A percentile compares a stretch with the other conserved stretches of the same genome.
Evolutionary conservation across 2,329 filamentous ascomycete species (phyloP).

Genomic region (Aspergillus candidus): DNA sequence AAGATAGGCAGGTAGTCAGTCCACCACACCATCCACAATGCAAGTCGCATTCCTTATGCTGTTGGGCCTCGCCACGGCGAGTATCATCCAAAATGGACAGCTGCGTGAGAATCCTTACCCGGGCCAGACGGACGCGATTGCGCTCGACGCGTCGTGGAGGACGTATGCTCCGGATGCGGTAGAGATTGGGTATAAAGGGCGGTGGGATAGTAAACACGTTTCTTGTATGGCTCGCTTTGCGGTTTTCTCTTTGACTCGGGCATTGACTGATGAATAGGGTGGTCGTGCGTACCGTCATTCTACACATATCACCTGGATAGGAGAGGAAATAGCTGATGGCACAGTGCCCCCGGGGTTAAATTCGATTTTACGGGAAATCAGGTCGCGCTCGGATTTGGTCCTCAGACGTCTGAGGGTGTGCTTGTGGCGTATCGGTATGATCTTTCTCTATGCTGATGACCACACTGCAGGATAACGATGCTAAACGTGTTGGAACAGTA

Average conservation of each 20-base stretch:
- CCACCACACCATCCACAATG: no score
- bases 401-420: constrained; percentile 44
- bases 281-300: constrained; percentile 44
- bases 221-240: constrained; percentile 38
- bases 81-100: constrained; percentile 42
- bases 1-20: no score
- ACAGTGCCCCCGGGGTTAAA: constrained; percentile 47
- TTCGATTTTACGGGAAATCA: constrained; percentile 51
- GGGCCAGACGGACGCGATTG: constrained; percentile 28
- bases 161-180: constrained; percentile 48
- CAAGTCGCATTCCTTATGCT: no score
- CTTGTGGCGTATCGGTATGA: constrained; percentile 48
- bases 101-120: constrained; percentile 34
- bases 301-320: neutral
- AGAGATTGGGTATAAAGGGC: constrained; percentile 56
- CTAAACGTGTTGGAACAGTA: constrained; percentile 24
- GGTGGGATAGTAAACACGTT: constrained; percentile 56
- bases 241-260: neutral
- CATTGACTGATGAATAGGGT: constrained; percentile 31
- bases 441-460: no score
- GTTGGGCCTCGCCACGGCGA: constrained; percentile 21
- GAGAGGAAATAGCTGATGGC: constrained; percentile 4
- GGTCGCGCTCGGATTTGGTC: constrained; percentile 50
- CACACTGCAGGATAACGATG: no score
- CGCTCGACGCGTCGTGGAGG: constrained; percentile 34